These are phyloP conservation scores for Senna siamea DNA, from an alignment of 306 rosid genomes.

Conservation along the genomic window DNA sequence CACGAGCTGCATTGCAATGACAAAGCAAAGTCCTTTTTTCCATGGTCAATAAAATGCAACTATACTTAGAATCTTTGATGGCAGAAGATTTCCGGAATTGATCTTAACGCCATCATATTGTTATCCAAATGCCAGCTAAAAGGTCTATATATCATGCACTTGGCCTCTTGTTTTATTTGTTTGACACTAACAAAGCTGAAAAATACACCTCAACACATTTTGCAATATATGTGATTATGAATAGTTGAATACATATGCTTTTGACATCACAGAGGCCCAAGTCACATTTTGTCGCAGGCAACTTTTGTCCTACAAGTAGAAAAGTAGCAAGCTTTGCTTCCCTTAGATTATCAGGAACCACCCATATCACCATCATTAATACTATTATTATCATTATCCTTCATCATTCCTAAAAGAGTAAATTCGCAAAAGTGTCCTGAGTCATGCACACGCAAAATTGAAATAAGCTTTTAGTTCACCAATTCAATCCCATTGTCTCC, in stretches of 20 bases:
- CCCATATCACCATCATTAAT: conserved; percentile 27
- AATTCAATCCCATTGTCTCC: conserved; percentile 34
- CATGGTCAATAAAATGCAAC: conserved; percentile 38
- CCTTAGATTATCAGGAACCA: conserved; percentile 45
- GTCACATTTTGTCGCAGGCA: neutral
- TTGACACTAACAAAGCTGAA: conserved; percentile 13
- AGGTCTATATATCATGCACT: neutral
- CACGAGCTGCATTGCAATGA: neutral
- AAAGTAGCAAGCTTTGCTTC: conserved; percentile 14
- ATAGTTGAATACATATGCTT: neutral
- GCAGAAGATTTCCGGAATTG: conserved; percentile 25
- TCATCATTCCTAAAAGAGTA: conserved; percentile 42
- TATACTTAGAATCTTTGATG: conserved; percentile 20
- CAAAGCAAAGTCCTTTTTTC: neutral
- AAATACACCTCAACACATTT: conserved; percentile 1
- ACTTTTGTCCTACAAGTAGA: conserved; percentile 13
- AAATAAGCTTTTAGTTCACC: conserved; percentile 49
- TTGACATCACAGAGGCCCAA: neutral
- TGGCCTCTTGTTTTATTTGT: neutral
- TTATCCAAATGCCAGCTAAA: conserved; percentile 1
- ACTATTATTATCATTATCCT: neutral
- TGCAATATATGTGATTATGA: conserved; percentile 1
- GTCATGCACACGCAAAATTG: conserved; percentile 17
- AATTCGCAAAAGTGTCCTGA: conserved; percentile 26
- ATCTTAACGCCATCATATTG: conserved; percentile 32